Conservation (phyloP, 495 filamentous ascomycete genomes). For the Hypoxylon perforatum region DNA sequence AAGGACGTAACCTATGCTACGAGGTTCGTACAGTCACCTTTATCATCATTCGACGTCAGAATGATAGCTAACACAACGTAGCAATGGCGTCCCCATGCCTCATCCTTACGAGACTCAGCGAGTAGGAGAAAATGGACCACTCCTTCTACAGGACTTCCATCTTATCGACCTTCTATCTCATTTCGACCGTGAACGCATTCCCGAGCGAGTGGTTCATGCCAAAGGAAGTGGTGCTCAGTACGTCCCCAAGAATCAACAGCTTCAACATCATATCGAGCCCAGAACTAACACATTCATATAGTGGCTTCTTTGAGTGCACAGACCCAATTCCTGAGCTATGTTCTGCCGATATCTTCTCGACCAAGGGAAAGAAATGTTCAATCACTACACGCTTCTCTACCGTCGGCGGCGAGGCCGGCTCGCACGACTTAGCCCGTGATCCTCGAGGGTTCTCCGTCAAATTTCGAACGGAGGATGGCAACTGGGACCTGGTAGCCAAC, state of each 20-base stretch:
- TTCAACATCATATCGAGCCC: too few species aligned
- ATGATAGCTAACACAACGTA: constrained; percentile 15
- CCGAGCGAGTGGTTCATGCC: constrained; percentile 80
- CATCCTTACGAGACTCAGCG: constrained; percentile 65
- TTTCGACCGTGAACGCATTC: constrained; percentile 74
- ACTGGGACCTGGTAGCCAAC: constrained; percentile 80
- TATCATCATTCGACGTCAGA: too few species aligned
- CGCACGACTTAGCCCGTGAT: constrained; percentile 72
- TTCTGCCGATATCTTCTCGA: constrained; percentile 77
- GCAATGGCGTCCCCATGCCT: constrained; percentile 62
- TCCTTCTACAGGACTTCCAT: constrained; percentile 71
- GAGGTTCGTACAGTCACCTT: constrained; percentile 14
- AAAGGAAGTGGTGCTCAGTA: constrained; percentile 79
- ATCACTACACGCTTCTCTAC: constrained; percentile 75
- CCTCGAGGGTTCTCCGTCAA: constrained; percentile 78
- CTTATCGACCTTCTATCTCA: constrained; percentile 68
- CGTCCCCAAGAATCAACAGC: too few species aligned
- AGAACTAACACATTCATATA: too few species aligned
- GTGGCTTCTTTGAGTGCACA: constrained; percentile 75
- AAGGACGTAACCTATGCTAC: constrained; percentile 39
- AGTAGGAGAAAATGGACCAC: constrained; percentile 59
- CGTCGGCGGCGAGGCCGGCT: constrained; percentile 76
- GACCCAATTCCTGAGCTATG: constrained; percentile 46
- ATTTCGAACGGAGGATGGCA: constrained; percentile 84
- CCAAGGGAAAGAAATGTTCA: constrained; percentile 73